A percentile compares a stretch with the other conserved stretches of the same genome.
Conservation (phyloP, 1,139 yeast genomes). For the Sugiyamaella xylanicola region DNA sequence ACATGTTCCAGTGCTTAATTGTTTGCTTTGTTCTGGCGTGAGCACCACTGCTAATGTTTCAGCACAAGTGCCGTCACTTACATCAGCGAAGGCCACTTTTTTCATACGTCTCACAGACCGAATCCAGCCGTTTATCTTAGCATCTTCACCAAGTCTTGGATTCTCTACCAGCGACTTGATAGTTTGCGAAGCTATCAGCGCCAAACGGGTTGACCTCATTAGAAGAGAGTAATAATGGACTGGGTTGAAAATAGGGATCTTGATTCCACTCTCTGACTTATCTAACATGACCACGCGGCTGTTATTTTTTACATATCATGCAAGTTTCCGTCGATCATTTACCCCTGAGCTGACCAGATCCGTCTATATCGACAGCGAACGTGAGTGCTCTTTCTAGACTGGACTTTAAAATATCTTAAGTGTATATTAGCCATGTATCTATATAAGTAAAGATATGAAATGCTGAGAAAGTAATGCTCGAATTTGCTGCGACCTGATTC, state of each 20-base stretch:
- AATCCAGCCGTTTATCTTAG: slow-evolving; percentile 66
- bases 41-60: slow-evolving; percentile 60
- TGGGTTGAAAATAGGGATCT: too few relatives aligned
- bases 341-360: slow-evolving; percentile 8
- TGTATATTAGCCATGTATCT: too few relatives aligned
- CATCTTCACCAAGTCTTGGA: slow-evolving; percentile 27
- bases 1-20: slow-evolving; percentile 50
- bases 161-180: slow-evolving; percentile 14
- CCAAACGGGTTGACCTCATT: slow-evolving; percentile 4
- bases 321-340: slow-evolving; percentile 1
- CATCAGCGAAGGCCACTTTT: slow-evolving; percentile 75
- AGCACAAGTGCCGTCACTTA: slow-evolving; percentile 72
- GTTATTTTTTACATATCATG: not conserved
- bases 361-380: too few relatives aligned
- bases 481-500: too few relatives aligned
- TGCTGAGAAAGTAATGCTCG: too few relatives aligned
- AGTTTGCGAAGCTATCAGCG: not conserved
- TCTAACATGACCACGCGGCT: slow-evolving; percentile 4
- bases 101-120: slow-evolving; percentile 71
- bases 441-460: too few relatives aligned
- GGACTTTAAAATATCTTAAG: too few relatives aligned
- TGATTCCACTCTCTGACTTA: not conserved
- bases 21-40: slow-evolving; percentile 35
- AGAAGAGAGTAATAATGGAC: too few relatives aligned
- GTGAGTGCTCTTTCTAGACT: too few relatives aligned